Conservation (phyloP, 2,329 filamentous ascomycete species). For the Fusarium nematophilum region DNA sequence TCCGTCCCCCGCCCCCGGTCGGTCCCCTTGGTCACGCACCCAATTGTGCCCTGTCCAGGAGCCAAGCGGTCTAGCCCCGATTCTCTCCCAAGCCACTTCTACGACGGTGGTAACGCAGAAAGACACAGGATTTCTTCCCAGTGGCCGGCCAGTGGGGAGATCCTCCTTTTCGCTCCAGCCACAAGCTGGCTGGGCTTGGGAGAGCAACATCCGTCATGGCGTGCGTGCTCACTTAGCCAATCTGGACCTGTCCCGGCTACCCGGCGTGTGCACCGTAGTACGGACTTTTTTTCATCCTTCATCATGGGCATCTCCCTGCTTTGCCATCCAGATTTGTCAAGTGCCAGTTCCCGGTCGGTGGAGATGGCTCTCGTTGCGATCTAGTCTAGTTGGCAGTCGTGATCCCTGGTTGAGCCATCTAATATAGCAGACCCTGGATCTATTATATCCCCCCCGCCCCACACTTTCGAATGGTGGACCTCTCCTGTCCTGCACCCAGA, state of each 20-base stretch:
- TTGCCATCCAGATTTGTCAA: slow-evolving; percentile 36
- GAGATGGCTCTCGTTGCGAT: slow-evolving; percentile 42
- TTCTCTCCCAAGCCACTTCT: slow-evolving; percentile 25
- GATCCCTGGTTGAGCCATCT: slow-evolving; percentile 43
- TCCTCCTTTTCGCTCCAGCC: slow-evolving; percentile 35
- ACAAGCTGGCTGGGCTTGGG: slow-evolving; percentile 36
- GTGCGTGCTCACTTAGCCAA: slow-evolving; percentile 41
- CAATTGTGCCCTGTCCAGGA: slow-evolving; percentile 27
- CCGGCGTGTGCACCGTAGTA: too few relatives aligned
- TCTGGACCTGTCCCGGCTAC: slow-evolving; percentile 37
- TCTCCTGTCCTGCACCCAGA: slow-evolving; percentile 38
- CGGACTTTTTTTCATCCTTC: slow-evolving; percentile 24
- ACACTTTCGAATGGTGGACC: slow-evolving; percentile 34
- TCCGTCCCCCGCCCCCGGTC: slow-evolving; percentile 18
- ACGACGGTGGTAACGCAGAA: too few relatives aligned
- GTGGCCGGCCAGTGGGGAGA: slow-evolving; percentile 36
- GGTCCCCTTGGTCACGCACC: slow-evolving; percentile 28
- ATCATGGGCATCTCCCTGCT: slow-evolving; percentile 38
- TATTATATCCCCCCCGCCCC: slow-evolving; percentile 45
- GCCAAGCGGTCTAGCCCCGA: slow-evolving; percentile 17
- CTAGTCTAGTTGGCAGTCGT: slow-evolving; percentile 37
- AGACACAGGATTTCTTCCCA: too few relatives aligned
- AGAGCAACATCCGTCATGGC: slow-evolving; percentile 37
- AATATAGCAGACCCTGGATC: slow-evolving; percentile 46
- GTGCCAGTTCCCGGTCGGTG: slow-evolving; percentile 43